Conservation (phyloP, 164 flowering plant genomes). For the Umbilicus rupestris region DNA sequence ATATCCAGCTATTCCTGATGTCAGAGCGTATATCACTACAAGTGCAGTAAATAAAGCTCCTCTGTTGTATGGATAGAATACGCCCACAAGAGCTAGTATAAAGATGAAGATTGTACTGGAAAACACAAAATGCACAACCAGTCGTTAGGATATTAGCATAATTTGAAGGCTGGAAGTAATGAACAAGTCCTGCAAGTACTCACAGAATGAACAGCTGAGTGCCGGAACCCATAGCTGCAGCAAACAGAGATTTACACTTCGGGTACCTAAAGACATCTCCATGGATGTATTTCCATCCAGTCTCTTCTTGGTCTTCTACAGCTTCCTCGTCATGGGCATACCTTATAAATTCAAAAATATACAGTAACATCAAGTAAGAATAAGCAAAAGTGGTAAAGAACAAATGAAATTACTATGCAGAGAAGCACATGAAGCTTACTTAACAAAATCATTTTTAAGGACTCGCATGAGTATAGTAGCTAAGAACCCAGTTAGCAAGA, state of each 20-base stretch:
- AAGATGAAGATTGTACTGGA: slow-evolving; percentile 30
- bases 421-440: slow-evolving; percentile 18
- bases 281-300: slow-evolving; percentile 35
- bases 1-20: slow-evolving; percentile 35
- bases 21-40: slow-evolving; percentile 32
- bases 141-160: background rate
- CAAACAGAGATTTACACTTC: slow-evolving; percentile 24
- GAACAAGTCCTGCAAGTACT: slow-evolving; percentile 7
- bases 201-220: slow-evolving; percentile 31
- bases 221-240: slow-evolving; percentile 32
- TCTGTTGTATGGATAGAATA: slow-evolving; percentile 32
- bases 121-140: background rate
- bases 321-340: slow-evolving; percentile 29
- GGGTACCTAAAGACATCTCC: slow-evolving; percentile 36
- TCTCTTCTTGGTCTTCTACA: slow-evolving; percentile 32
- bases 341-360: slow-evolving; percentile 7
- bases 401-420: background rate
- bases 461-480: slow-evolving; percentile 34
- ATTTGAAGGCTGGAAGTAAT: background rate
- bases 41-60: slow-evolving; percentile 35
- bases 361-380: background rate
- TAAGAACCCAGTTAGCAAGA: slow-evolving; percentile 29
- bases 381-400: background rate
- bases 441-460: slow-evolving; percentile 31
- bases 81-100: slow-evolving; percentile 29